A percentile compares a stretch with the other conserved stretches of the same genome.
Evolutionary conservation across 2,329 filamentous ascomycete genomes (phyloP).

Genomic region (Lasiodiplodia sp.): DNA sequence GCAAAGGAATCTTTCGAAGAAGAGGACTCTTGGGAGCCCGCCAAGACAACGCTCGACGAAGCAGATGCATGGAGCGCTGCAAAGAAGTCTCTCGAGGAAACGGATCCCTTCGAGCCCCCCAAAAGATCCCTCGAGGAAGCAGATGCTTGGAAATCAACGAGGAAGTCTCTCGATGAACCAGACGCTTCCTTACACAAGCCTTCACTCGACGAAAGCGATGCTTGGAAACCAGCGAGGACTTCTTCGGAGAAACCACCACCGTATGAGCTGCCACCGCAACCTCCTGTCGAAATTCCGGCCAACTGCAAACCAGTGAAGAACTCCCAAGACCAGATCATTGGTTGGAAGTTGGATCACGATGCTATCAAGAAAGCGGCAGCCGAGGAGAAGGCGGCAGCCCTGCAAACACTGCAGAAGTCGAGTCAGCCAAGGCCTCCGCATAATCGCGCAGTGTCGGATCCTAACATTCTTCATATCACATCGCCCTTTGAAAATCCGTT

Average conservation of each 20-base stretch:
- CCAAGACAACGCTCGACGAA: background rate
- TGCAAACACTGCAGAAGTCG: background rate
- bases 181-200: background rate
- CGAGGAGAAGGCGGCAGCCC: background rate
- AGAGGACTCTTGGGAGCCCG: background rate
- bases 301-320: conserved; percentile 3
- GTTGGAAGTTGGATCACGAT: background rate
- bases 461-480: background rate
- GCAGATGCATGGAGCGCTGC: background rate
- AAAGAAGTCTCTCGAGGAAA: conserved; percentile 3
- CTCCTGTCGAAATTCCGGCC: background rate
- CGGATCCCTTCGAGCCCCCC: background rate
- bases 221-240: background rate
- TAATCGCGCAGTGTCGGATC: conserved; percentile 9
- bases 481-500: conserved; percentile 25
- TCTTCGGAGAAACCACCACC: background rate
- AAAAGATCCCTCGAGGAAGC: conserved; percentile 5
- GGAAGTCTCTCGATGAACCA: background rate
- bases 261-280: background rate
- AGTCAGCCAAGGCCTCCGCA: background rate
- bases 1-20: conserved; percentile 7
- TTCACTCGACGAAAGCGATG: background rate
- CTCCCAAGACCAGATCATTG: conserved; percentile 5
- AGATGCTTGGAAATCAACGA: conserved; percentile 9
- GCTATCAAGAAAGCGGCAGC: conserved; percentile 1